These are phyloP conservation scores for Blastocladiella emersonii DNA, from an alignment of 371 early-diverging fungal genomes.

Conservation along the genomic window DNA sequence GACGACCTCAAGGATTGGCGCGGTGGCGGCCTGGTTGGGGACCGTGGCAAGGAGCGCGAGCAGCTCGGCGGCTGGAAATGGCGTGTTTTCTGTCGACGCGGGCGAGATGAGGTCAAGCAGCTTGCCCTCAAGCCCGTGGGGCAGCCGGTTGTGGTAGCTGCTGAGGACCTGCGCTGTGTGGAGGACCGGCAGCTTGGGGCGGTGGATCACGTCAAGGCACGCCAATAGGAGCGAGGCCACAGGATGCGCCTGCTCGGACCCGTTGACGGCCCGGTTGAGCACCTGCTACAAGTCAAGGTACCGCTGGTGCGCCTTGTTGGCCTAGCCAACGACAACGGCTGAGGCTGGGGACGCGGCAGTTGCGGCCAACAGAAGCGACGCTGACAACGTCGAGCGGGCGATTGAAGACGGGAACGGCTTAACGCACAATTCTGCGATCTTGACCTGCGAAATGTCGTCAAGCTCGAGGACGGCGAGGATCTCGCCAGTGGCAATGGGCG, in stretches of 20 bases:
- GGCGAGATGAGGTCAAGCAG: conserved; percentile 11
- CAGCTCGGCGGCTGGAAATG: conserved; percentile 63
- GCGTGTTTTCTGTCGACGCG: conserved; percentile 18
- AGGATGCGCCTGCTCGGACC: conserved; percentile 69
- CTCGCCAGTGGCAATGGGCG: conserved; percentile 76
- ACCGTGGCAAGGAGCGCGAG: conserved; percentile 47
- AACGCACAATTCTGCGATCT: conserved; percentile 73
- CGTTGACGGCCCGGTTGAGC: conserved; percentile 66
- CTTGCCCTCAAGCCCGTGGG: not conserved
- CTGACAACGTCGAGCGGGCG: too few species aligned
- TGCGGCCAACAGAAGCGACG: too few species aligned
- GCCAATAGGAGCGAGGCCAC: conserved; percentile 51
- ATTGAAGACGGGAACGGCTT: conserved; percentile 69
- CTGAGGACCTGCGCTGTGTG: not conserved
- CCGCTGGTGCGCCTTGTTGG: conserved; percentile 43
- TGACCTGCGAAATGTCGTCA: conserved; percentile 85
- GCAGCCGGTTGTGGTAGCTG: not conserved
- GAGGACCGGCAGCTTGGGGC: conserved; percentile 67
- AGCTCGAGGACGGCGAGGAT: conserved; percentile 79
- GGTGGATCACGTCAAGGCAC: conserved; percentile 54
- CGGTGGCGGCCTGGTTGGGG: conserved; percentile 41
- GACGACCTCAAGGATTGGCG: conserved; percentile 50
- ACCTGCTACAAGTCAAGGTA: conserved; percentile 43
- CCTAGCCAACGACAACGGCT: not conserved
- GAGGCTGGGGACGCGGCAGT: conserved; percentile 41